Base-by-base conservation (phyloP, 768 basidiomycete species). In the Amanita pallidorosea region DNA sequence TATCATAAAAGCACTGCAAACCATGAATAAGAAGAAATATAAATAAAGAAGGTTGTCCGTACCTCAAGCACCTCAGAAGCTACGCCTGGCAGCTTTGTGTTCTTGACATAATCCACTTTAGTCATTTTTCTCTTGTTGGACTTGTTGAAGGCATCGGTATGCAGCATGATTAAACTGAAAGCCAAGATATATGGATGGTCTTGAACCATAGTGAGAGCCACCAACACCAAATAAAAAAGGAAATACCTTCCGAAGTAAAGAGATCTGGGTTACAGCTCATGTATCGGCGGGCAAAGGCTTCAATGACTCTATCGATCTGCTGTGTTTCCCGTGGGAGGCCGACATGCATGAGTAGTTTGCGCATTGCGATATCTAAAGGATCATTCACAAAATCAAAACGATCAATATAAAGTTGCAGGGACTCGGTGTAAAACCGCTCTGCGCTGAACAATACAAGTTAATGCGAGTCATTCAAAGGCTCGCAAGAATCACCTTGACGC, bases 81-180 rank as follows among this genome's bases (percentile, higher is more conserved):
- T 34, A 95, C 76, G 3, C 94, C 93, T 7, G 92, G 88, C 53
- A 97, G 75, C 35, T 77, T 73, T 0, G 95, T 94, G 59, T 99
- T 99, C 69, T 81, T 87, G 59, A 97, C 72, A 61, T 98, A 99
- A 61, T 95, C 94, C 1, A 80, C 74, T 64, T 95, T 97, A 34
- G 85, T 81, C 96, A 99, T 99, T 70, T 98, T 98, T 47, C 82
- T 84, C 69, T 88, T 97, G 69, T 98, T 98, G 55, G 89, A 90
- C 67, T 86, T 89, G 68, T 99, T 99, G 74, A 98, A 98, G 5
- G 86, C 89, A 62, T 99, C 96, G 15, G 96, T 99, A 63, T 98
- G 94, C 45, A 97, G 73, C 95, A 99, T 98, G 59, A 98, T 96
- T 61, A 97, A 72, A 58, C 95, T 97, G 69, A 97, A 98, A 11